Conservation (phyloP, 768 basidiomycete genomes). For the Calocybe cyanea region DNA sequence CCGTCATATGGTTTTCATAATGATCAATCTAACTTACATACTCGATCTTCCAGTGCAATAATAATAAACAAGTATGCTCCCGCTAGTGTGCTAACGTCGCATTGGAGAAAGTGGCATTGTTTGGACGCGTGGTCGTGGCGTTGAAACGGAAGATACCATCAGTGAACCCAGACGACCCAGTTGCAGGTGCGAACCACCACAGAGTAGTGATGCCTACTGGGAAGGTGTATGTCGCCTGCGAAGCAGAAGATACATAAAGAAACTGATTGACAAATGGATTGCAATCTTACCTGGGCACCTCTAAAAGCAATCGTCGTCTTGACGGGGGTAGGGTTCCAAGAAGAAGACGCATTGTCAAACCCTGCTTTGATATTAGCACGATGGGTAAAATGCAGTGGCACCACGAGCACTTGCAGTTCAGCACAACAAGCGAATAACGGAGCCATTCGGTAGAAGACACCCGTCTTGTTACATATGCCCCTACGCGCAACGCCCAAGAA, state of each 20-base stretch:
- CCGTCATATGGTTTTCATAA: too few relatives aligned
- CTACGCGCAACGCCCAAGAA: conserved; percentile 58
- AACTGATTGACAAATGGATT: background rate
- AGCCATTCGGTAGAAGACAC: conserved; percentile 50
- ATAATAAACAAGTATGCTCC: background rate
- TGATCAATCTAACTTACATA: too few relatives aligned
- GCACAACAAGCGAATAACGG: conserved; percentile 67
- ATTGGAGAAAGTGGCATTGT: conserved; percentile 1
- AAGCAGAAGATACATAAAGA: background rate
- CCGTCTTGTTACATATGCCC: conserved; percentile 61
- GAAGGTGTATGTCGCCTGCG: conserved; percentile 74
- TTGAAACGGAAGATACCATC: conserved; percentile 10
- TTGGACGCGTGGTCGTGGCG: conserved; percentile 3
- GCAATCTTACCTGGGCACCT: conserved; percentile 46
- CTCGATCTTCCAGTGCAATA: too few relatives aligned
- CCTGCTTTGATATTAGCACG: conserved; percentile 21
- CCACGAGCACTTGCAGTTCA: conserved; percentile 50
- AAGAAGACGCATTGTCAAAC: conserved; percentile 44
- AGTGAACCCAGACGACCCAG: background rate
- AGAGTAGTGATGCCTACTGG: conserved; percentile 68
- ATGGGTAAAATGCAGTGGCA: background rate
- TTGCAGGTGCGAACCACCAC: conserved; percentile 41
- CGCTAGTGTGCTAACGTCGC: background rate
- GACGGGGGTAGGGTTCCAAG: conserved; percentile 55
- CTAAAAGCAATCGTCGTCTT: conserved; percentile 60